phyloP scores from a whole-genome alignment of 768 basidiomycete genomes.

The Artomyces pyxidatus region DNA sequence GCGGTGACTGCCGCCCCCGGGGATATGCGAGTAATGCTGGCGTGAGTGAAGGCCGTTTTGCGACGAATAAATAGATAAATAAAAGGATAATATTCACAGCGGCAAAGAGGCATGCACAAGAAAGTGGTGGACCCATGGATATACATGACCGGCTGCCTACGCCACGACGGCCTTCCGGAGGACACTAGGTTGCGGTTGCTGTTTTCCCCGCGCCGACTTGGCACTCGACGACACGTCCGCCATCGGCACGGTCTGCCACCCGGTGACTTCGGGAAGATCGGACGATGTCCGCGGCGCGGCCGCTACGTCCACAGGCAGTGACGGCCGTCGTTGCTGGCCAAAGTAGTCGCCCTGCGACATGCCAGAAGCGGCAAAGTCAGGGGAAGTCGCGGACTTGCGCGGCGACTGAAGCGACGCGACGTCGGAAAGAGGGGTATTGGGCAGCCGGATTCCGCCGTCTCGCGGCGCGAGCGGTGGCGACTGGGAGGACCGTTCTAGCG shows the following conservation, averaged over 20 bases:
- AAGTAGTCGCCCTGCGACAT: constrained; percentile 19
- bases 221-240: constrained; percentile 19
- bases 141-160: constrained; percentile 3
- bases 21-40: constrained; percentile 13
- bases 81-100: constrained; percentile 15
- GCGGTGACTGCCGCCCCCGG: constrained; percentile 15
- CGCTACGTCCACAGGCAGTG: constrained; percentile 16
- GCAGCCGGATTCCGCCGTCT: constrained; percentile 63
- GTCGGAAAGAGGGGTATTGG: constrained; percentile 64
- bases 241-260: constrained; percentile 28
- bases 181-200: constrained; percentile 16
- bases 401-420: constrained; percentile 43
- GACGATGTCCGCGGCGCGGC: constrained; percentile 2
- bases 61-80: constrained; percentile 17
- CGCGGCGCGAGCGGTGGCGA: constrained; percentile 25
- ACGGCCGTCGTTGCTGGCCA: constrained; percentile 18
- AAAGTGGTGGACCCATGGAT: background rate
- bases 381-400: constrained; percentile 23
- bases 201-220: constrained; percentile 17
- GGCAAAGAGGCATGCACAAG: constrained; percentile 4
- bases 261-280: constrained; percentile 25
- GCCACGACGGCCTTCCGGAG: constrained; percentile 20
- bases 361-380: constrained; percentile 9
- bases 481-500: constrained; percentile 36
- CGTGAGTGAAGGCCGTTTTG: constrained; percentile 13